Conservation (phyloP, 306 rosid species). For the Cucurbita argyrosperma region DNA sequence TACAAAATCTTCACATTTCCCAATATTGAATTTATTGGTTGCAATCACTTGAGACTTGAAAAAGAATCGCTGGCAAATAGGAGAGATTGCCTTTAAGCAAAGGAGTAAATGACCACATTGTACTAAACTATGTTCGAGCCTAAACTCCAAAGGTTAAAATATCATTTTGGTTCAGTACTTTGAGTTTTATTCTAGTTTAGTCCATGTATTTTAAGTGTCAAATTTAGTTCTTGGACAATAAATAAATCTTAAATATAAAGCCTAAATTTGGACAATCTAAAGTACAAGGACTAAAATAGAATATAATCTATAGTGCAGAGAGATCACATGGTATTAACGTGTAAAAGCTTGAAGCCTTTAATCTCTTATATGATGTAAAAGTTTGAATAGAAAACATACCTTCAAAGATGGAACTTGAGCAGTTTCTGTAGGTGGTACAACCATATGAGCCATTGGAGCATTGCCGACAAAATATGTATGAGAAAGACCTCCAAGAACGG, state of each 20-base stretch:
- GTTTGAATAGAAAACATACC: conserved; percentile 22
- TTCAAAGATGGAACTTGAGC: conserved; percentile 30
- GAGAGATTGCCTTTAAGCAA: background rate
- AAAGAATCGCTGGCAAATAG: conserved; percentile 50
- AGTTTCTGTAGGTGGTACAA: conserved; percentile 32
- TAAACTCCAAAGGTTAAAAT: background rate
- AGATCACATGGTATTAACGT: too few species aligned
- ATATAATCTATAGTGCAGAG: too few species aligned
- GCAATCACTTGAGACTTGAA: conserved; percentile 86
- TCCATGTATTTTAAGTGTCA: too few species aligned
- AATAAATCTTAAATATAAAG: too few species aligned
- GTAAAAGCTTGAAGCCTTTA: background rate
- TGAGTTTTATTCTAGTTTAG: background rate
- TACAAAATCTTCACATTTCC: conserved; percentile 54
- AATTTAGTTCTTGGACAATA: too few species aligned
- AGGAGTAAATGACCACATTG: background rate
- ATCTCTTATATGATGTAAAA: background rate
- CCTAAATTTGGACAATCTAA: too few species aligned
- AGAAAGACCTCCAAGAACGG: conserved; percentile 69
- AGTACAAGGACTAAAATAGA: background rate
- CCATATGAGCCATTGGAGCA: conserved; percentile 89
- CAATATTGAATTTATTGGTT: conserved; percentile 36
- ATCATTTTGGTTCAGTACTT: too few species aligned
- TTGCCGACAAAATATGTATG: conserved; percentile 85
- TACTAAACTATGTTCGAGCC: background rate